These are phyloP conservation scores for Dendrostoma leiphaemia DNA, from an alignment of 2,329 filamentous ascomycete species.

Conservation along the genomic window DNA sequence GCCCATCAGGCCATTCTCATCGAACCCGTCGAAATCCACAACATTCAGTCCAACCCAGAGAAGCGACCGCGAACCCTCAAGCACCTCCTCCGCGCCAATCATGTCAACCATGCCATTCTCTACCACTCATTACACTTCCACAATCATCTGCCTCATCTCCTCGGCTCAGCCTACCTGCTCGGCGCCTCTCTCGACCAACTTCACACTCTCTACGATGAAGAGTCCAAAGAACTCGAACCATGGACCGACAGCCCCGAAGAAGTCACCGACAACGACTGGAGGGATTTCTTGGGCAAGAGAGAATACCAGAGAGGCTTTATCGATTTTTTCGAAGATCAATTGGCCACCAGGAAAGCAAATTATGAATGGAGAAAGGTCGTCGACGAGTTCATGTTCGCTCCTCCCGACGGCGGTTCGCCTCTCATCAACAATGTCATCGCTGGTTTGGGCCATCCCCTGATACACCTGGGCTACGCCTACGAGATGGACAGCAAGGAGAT, in stretches of 20 bases:
- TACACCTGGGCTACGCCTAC: slow-evolving; percentile 91
- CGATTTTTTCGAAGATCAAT: slow-evolving; percentile 92
- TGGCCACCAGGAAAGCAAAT: slow-evolving; percentile 58
- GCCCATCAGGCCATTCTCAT: slow-evolving; percentile 48
- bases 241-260: slow-evolving; percentile 87
- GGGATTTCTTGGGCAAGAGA: slow-evolving; percentile 74
- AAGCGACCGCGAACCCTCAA: slow-evolving; percentile 81
- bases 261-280: slow-evolving; percentile 81
- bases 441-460: slow-evolving; percentile 84
- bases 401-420: slow-evolving; percentile 61
- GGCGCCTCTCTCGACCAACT: slow-evolving; percentile 73
- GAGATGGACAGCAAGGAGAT: slow-evolving; percentile 83
- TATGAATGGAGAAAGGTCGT: slow-evolving; percentile 86
- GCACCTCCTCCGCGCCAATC: slow-evolving; percentile 87
- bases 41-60: slow-evolving; percentile 76
- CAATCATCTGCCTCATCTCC: slow-evolving; percentile 80
- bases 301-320: slow-evolving; percentile 86
- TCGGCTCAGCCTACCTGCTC: slow-evolving; percentile 82
- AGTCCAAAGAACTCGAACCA: slow-evolving; percentile 68
- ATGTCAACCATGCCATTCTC: slow-evolving; percentile 82
- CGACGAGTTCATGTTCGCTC: slow-evolving; percentile 67
- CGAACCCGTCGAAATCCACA: slow-evolving; percentile 69
- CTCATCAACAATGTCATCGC: slow-evolving; percentile 77
- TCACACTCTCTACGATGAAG: slow-evolving; percentile 76
- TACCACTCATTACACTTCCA: slow-evolving; percentile 73